Conservation (phyloP, 768 basidiomycete genomes). For the Phanerochaete sordida region DNA sequence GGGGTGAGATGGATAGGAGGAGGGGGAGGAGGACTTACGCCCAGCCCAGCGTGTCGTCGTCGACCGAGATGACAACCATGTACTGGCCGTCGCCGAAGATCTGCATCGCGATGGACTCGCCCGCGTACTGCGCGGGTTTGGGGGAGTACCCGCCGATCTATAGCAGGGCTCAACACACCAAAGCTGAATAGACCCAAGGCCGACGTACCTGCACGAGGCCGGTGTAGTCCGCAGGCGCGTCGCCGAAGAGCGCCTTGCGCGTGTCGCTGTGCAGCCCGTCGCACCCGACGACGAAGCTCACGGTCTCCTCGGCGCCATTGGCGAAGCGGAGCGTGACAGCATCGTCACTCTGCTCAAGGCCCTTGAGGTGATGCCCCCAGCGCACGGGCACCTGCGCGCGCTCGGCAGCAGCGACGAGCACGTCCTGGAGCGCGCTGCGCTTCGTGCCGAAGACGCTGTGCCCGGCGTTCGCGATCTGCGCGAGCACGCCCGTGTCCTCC, state of each 20-base stretch:
- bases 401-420: conserved; percentile 28
- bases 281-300: conserved; percentile 40
- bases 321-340: conserved; percentile 31
- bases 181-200: neutral
- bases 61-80: neutral
- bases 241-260: conserved; percentile 17
- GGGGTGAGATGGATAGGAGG: neutral
- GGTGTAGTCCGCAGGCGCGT: neutral
- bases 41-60: neutral
- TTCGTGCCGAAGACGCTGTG: neutral
- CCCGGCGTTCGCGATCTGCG: too few relatives aligned
- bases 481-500: too few relatives aligned
- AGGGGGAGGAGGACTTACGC: neutral
- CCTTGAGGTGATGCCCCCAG: conserved; percentile 31
- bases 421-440: conserved; percentile 21
- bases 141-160: neutral
- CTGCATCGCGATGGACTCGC: neutral
- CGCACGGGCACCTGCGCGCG: conserved; percentile 31
- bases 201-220: conserved; percentile 1
- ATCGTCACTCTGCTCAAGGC: conserved; percentile 27
- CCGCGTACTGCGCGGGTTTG: neutral
- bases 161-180: neutral
- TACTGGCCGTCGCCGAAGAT: neutral
- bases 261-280: conserved; percentile 44
- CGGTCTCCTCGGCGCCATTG: conserved; percentile 32